Percentiles rank a stretch among this genome's conserved stretches.
Conservation (phyloP, 1,284 basidiomycete species). For the Abortiporus biennis region DNA sequence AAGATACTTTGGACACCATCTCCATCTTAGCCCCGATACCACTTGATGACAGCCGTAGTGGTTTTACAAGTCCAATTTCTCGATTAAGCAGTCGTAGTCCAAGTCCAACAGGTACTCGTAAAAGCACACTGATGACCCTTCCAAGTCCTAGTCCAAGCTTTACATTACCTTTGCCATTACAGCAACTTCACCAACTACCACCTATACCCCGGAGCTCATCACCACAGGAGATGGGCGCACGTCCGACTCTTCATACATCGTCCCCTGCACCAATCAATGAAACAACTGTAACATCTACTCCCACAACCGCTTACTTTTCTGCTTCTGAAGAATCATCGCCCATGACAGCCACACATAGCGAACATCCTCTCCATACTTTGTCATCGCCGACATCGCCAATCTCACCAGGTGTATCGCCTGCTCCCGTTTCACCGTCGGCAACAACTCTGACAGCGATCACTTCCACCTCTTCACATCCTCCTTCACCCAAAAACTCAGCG, state of each 20-base stretch:
- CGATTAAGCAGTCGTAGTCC: constrained; percentile 60
- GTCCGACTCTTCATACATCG: constrained; percentile 19
- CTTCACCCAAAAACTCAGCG: constrained; percentile 45
- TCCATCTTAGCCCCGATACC: constrained; percentile 52
- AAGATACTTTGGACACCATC: constrained; percentile 42
- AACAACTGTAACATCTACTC: constrained; percentile 31
- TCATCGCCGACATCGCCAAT: constrained; percentile 14
- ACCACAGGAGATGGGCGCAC: constrained; percentile 15
- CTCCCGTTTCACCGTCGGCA: constrained; percentile 1
- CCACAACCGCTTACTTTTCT: constrained; percentile 44
- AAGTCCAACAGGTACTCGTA: constrained; percentile 30
- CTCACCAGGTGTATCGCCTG: constrained; percentile 18
- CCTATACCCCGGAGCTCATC: constrained; percentile 4
- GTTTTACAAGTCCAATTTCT: constrained; percentile 59
- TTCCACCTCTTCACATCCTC: constrained; percentile 37
- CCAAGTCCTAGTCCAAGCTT: constrained; percentile 26
- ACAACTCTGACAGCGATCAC: not conserved
- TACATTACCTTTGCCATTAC: constrained; percentile 16
- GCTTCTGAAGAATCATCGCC: constrained; percentile 33
- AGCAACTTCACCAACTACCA: not conserved
- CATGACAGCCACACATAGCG: constrained; percentile 33
- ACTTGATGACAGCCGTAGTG: constrained; percentile 36
- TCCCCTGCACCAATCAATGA: constrained; percentile 8
- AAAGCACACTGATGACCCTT: constrained; percentile 22
- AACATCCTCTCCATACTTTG: constrained; percentile 26